These are phyloP conservation scores for Lachnellula arida DNA, from an alignment of 2,329 filamentous ascomycete species.

Conservation along the genomic window DNA sequence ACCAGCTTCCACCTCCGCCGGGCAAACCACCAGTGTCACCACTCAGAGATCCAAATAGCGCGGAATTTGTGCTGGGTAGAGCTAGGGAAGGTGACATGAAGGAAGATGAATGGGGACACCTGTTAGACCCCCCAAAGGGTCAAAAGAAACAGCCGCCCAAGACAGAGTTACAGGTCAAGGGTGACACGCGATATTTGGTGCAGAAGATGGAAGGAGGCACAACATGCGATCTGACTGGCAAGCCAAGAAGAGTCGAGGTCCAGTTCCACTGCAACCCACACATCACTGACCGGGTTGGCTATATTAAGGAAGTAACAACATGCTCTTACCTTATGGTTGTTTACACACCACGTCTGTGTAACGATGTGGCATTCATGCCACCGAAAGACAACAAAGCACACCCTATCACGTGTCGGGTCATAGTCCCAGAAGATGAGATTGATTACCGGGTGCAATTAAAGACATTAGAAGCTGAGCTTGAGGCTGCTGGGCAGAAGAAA, in stretches of 20 bases:
- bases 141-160: conserved; percentile 28
- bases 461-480: conserved; percentile 28
- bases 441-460: conserved; percentile 34
- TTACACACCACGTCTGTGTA: conserved; percentile 68
- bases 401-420: conserved; percentile 55
- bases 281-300: conserved; percentile 58
- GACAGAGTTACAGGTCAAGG: conserved; percentile 57
- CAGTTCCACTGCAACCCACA: conserved; percentile 58
- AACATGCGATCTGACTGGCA: conserved; percentile 65
- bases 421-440: conserved; percentile 44
- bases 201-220: conserved; percentile 64
- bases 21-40: conserved; percentile 60
- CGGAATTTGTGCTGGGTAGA: conserved; percentile 59
- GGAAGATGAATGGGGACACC: conserved; percentile 31
- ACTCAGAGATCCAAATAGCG: conserved; percentile 57
- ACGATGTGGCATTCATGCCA: conserved; percentile 68
- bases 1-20: conserved; percentile 58
- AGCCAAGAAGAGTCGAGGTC: conserved; percentile 62
- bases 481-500: conserved; percentile 35
- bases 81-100: conserved; percentile 38
- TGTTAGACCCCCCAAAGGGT: conserved; percentile 23
- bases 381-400: conserved; percentile 61
- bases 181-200: conserved; percentile 63
- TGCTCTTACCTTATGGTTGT: conserved; percentile 72
- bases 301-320: conserved; percentile 69